phyloP scores from a whole-genome alignment of 225 moss, liverwort and hornwort genomes.

The Neckera pumila region DNA sequence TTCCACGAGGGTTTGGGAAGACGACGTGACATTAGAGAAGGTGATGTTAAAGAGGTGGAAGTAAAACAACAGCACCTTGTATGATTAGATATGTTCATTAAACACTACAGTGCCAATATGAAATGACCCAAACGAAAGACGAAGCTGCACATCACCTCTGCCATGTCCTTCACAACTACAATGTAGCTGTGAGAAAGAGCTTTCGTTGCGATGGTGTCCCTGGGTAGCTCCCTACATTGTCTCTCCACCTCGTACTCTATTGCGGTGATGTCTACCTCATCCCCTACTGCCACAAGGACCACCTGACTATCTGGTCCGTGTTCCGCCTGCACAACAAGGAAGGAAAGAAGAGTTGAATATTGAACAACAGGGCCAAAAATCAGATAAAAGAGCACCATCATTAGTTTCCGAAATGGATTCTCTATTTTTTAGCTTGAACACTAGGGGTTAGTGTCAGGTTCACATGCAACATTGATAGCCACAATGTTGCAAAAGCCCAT shows the following conservation, averaged over 20 bases:
- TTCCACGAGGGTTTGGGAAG: not conserved
- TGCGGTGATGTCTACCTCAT: conserved; percentile 59
- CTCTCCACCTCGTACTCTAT: conserved; percentile 62
- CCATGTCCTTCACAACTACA: conserved; percentile 58
- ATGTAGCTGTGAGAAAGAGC: conserved; percentile 89
- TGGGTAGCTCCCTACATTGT: conserved; percentile 81
- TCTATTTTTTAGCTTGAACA: not conserved
- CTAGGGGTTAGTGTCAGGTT: too few relatives aligned
- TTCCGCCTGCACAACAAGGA: conserved; percentile 59
- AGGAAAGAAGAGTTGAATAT: not conserved
- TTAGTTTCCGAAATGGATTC: not conserved
- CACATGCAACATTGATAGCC: not conserved
- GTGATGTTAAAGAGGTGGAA: not conserved
- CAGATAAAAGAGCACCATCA: not conserved
- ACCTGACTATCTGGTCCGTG: conserved; percentile 99
- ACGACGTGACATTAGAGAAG: not conserved
- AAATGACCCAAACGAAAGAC: not conserved
- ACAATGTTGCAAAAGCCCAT: not conserved
- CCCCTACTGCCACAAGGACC: conserved; percentile 83
- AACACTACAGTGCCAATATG: not conserved
- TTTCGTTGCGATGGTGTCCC: conserved; percentile 65
- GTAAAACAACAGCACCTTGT: not conserved
- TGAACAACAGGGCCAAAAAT: not conserved
- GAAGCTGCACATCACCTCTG: conserved; percentile 47
- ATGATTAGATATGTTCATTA: not conserved